A percentile compares a stretch with the other conserved stretches of the same genome.
phyloP scores from a whole-genome alignment of 1,284 basidiomycete species.

The Anthracocystis walkeri region DNA sequence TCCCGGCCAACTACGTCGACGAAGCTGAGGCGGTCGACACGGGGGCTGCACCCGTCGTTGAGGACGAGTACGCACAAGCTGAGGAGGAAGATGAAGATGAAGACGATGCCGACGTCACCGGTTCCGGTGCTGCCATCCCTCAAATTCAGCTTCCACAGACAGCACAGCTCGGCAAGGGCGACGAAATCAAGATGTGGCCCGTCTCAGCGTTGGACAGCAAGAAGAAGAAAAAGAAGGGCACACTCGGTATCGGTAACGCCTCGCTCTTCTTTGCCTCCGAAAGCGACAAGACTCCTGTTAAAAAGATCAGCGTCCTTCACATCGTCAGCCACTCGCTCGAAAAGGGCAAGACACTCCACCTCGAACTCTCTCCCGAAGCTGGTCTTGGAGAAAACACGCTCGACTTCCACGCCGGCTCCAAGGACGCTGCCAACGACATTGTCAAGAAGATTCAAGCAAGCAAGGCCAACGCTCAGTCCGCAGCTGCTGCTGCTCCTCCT shows the following conservation, averaged over 20 bases:
- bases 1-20: constrained; percentile 68
- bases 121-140: constrained; percentile 43
- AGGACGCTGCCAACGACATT: constrained; percentile 63
- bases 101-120: constrained; percentile 34
- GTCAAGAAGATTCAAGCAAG: constrained; percentile 60
- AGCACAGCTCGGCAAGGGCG: constrained; percentile 52
- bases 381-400: constrained; percentile 48
- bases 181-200: constrained; percentile 69
- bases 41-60: constrained; percentile 46
- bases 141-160: constrained; percentile 49
- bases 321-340: constrained; percentile 57
- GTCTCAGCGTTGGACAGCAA: constrained; percentile 65
- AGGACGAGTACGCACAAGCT: constrained; percentile 31
- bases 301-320: constrained; percentile 61
- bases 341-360: constrained; percentile 65
- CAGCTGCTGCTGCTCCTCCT: constrained; percentile 14
- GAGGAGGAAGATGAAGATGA: constrained; percentile 53
- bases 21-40: constrained; percentile 61
- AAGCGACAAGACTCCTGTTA: constrained; percentile 66
- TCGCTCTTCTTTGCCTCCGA: constrained; percentile 68
- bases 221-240: constrained; percentile 68
- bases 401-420: constrained; percentile 61
- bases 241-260: constrained; percentile 67
- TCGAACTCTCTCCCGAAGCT: constrained; percentile 56
- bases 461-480: constrained; percentile 50